Percentiles rank a stretch among this genome's conserved stretches.
phyloP scores from a whole-genome alignment of 1,284 basidiomycete species.

The Pseudozyma thailandica region DNA sequence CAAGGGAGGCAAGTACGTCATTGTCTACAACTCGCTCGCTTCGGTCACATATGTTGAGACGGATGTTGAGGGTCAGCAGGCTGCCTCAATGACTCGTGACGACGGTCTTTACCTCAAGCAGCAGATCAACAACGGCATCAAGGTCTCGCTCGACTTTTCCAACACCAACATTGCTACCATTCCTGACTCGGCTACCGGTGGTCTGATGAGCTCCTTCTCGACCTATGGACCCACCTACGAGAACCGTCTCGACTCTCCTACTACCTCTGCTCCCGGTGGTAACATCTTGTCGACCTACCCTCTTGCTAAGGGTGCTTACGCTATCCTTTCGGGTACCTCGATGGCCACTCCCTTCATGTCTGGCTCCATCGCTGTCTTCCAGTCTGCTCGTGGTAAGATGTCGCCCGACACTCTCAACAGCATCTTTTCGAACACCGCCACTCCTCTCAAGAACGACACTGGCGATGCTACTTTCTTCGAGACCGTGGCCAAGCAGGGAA shows the following conservation, averaged over 20 bases:
- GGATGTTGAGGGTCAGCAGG: conserved; percentile 40
- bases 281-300: conserved; percentile 67
- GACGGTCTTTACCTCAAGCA: conserved; percentile 67
- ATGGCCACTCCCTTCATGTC: conserved; percentile 72
- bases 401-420: conserved; percentile 67
- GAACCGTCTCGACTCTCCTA: conserved; percentile 73
- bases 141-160: conserved; percentile 72
- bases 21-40: conserved; percentile 47
- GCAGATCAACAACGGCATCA: conserved; percentile 69
- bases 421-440: conserved; percentile 75
- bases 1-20: conserved; percentile 67
- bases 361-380: conserved; percentile 76
- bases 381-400: conserved; percentile 71
- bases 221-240: conserved; percentile 75
- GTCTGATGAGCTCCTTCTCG: conserved; percentile 74
- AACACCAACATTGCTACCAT: conserved; percentile 68
- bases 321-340: conserved; percentile 70
- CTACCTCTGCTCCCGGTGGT: conserved; percentile 74
- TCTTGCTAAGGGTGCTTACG: conserved; percentile 68
- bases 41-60: conserved; percentile 63
- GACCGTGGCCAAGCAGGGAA: conserved; percentile 76
- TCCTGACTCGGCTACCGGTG: conserved; percentile 71
- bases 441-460: conserved; percentile 71
- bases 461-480: conserved; percentile 72
- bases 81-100: conserved; percentile 45